Conservation (phyloP, 176 grass and related monocot genomes). For the Calamus simplicifolius region DNA sequence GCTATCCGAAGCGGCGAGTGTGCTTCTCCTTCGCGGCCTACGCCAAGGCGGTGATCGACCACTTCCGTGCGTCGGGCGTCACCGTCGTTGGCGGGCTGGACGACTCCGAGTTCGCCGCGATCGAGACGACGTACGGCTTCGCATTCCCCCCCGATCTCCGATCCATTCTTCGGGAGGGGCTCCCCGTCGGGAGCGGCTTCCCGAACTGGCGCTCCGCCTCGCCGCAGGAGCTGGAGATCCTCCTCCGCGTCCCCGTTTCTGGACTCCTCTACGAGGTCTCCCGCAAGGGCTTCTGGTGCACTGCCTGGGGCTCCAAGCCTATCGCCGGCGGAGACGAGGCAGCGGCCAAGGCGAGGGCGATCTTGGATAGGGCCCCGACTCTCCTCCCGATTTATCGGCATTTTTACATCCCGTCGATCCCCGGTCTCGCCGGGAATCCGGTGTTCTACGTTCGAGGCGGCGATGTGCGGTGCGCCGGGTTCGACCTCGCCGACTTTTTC, state of each 20-base stretch:
- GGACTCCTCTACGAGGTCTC: slow-evolving; percentile 2
- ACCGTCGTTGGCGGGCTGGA: background rate
- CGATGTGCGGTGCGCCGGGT: background rate
- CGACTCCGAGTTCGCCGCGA: background rate
- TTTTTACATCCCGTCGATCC: slow-evolving; percentile 8
- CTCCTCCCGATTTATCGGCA: slow-evolving; percentile 18
- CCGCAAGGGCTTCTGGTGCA: background rate
- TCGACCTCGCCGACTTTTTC: slow-evolving; percentile 21
- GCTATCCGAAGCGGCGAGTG: background rate
- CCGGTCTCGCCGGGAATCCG: slow-evolving; percentile 7
- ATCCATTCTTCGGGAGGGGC: slow-evolving; percentile 9
- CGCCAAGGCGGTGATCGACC: slow-evolving; percentile 8
- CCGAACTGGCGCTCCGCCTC: slow-evolving; percentile 20
- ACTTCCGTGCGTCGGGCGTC: slow-evolving; percentile 6
- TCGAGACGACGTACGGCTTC: slow-evolving; percentile 13
- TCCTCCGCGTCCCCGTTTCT: slow-evolving; percentile 7
- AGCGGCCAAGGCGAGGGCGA: background rate
- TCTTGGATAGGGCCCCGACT: background rate
- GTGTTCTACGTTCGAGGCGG: slow-evolving; percentile 5
- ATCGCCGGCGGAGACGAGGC: background rate
- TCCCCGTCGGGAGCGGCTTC: slow-evolving; percentile 12
- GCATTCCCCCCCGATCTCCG: slow-evolving; percentile 16
- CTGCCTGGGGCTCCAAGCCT: background rate
- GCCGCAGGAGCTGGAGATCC: background rate
- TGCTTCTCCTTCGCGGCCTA: slow-evolving; percentile 23